Evolutionary conservation across 805 yeast species (phyloP).

Genomic region (Lipomyces starkeyi): DNA sequence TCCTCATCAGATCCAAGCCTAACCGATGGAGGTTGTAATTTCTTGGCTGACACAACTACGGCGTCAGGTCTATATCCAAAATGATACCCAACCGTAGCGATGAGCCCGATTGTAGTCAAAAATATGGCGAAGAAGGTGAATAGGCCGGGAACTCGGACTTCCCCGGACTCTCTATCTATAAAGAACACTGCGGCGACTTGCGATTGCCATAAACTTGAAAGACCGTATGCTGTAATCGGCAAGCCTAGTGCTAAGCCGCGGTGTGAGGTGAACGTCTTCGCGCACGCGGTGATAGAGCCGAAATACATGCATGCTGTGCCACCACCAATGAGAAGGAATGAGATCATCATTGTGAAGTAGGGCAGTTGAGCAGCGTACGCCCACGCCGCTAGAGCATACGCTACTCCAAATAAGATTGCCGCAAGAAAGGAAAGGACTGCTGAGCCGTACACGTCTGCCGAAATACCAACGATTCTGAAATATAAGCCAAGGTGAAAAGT

Average conservation of each 20-base stretch:
- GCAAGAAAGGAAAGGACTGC: slow-evolving; percentile 34
- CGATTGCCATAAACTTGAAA: slow-evolving; percentile 77
- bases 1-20: slow-evolving; percentile 12
- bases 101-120: slow-evolving; percentile 28
- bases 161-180: slow-evolving; percentile 38
- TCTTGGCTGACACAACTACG: not conserved
- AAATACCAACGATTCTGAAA: slow-evolving; percentile 33
- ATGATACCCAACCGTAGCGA: slow-evolving; percentile 30
- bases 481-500: not conserved
- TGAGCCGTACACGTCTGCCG: slow-evolving; percentile 39
- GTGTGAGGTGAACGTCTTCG: slow-evolving; percentile 44
- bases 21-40: not conserved
- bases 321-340: slow-evolving; percentile 48
- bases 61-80: slow-evolving; percentile 20
- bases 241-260: slow-evolving; percentile 83
- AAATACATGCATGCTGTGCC: slow-evolving; percentile 50
- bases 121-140: slow-evolving; percentile 38
- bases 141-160: slow-evolving; percentile 33
- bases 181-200: slow-evolving; percentile 56
- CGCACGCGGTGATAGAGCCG: slow-evolving; percentile 42
- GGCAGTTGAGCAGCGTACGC: slow-evolving; percentile 28
- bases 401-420: slow-evolving; percentile 31
- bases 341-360: slow-evolving; percentile 39
- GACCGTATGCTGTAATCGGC: slow-evolving; percentile 88
- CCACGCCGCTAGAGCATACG: slow-evolving; percentile 39